These are phyloP conservation scores for Cyberlindnera mrakii DNA, from an alignment of 805 yeast genomes.

Conservation along the genomic window DNA sequence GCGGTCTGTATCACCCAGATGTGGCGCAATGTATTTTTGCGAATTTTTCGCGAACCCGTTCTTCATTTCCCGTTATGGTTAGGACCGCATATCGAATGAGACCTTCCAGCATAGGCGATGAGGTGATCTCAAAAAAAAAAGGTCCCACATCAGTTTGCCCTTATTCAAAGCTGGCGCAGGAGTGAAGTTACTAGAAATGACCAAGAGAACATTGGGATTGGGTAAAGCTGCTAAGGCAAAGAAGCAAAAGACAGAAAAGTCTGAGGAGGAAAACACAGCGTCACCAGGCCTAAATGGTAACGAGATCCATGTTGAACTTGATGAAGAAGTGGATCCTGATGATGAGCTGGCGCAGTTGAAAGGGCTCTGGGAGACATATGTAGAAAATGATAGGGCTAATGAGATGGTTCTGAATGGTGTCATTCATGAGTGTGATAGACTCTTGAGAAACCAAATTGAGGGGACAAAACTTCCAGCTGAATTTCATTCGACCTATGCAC, in stretches of 20 bases:
- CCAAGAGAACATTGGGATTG: conserved; percentile 61
- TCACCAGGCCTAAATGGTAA: conserved; percentile 25
- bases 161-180: no score
- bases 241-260: conserved; percentile 28
- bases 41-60: no score
- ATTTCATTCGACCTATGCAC: conserved; percentile 71
- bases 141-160: no score
- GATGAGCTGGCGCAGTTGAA: conserved; percentile 73
- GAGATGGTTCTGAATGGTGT: conserved; percentile 73
- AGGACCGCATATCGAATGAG: no score
- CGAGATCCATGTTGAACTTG: conserved; percentile 61
- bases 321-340: conserved; percentile 63
- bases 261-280: conserved; percentile 10
- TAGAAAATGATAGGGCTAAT: conserved; percentile 48
- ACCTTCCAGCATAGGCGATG: no score
- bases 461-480: conserved; percentile 34
- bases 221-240: conserved; percentile 51
- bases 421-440: conserved; percentile 86
- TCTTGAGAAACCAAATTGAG: conserved; percentile 41
- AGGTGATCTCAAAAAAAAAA: no score
- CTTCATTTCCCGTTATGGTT: no score
- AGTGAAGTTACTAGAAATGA: conserved; percentile 30
- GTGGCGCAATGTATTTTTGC: no score
- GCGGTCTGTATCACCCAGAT: no score
- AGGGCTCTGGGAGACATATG: conserved; percentile 67